Percentiles rank a stretch among this genome's conserved stretches.
These are phyloP conservation scores for Zygotorulaspora chibaensis DNA, from an alignment of 805 yeast genomes.

Conservation along the genomic window DNA sequence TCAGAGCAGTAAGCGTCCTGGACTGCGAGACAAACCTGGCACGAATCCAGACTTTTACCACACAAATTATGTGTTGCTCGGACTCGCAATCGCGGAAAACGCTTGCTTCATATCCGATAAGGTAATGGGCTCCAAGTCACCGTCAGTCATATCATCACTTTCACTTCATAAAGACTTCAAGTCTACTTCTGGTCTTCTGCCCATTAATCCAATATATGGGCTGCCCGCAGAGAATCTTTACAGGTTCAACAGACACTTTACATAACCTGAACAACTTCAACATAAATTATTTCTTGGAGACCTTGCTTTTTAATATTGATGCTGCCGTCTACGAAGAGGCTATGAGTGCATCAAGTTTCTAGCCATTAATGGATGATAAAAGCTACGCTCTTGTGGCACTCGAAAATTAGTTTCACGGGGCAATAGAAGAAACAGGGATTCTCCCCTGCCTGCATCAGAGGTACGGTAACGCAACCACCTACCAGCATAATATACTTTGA, in stretches of 20 bases:
- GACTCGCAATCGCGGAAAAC: constrained; percentile 43
- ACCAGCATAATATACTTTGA: too few species aligned
- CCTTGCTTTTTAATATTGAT: too few species aligned
- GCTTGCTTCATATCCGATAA: constrained; percentile 5
- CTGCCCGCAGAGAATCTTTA: constrained; percentile 45
- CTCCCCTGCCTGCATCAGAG: too few species aligned
- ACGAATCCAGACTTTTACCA: constrained; percentile 81
- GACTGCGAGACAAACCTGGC: constrained; percentile 86
- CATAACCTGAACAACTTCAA: neutral
- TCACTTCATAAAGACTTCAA: neutral
- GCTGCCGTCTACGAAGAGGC: too few species aligned
- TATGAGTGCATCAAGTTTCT: neutral
- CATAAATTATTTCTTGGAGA: neutral
- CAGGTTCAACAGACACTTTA: constrained; percentile 26
- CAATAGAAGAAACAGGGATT: too few species aligned
- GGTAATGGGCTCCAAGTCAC: neutral
- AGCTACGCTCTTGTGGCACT: too few species aligned
- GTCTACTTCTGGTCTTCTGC: constrained; percentile 11
- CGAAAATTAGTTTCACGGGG: too few species aligned
- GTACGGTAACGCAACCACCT: too few species aligned
- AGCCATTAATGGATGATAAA: too few species aligned
- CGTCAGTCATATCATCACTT: neutral
- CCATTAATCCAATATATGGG: constrained; percentile 57
- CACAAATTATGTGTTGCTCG: constrained; percentile 78
- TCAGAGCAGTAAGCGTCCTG: constrained; percentile 59